A percentile compares a stretch with the other conserved stretches of the same genome.
Evolutionary conservation across 2,329 filamentous ascomycete genomes (phyloP).

Genomic region (Botrytis fragariae): DNA sequence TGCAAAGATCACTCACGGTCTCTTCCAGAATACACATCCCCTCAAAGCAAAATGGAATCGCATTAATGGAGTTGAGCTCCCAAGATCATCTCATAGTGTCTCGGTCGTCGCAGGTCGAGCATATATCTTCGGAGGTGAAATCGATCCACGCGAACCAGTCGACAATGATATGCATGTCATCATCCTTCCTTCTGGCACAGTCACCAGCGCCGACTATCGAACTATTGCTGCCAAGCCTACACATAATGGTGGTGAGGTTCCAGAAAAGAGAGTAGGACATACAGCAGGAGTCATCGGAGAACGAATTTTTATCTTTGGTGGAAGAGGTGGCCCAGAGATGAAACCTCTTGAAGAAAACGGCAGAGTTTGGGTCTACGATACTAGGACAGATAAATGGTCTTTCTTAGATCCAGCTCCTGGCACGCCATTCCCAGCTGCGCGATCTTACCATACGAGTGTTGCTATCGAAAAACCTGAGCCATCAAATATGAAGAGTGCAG

Average conservation of each 20-base stretch:
- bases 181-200: constrained; percentile 56
- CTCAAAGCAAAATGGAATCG: constrained; percentile 61
- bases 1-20: constrained; percentile 28
- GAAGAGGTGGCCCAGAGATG: constrained; percentile 68
- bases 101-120: constrained; percentile 57
- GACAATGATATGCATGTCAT: constrained; percentile 72
- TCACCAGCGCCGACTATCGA: constrained; percentile 57
- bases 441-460: constrained; percentile 68
- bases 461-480: constrained; percentile 52
- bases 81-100: constrained; percentile 72
- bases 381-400: constrained; percentile 61
- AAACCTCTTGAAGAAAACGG: constrained; percentile 71
- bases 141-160: constrained; percentile 61
- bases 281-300: constrained; percentile 66
- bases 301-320: constrained; percentile 78
- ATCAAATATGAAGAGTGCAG: constrained; percentile 29
- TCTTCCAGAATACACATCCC: constrained; percentile 34
- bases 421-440: constrained; percentile 56
- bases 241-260: constrained; percentile 48
- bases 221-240: constrained; percentile 50
- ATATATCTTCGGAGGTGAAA: constrained; percentile 77
- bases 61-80: constrained; percentile 53
- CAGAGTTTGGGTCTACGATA: constrained; percentile 73
- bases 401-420: constrained; percentile 55
- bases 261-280: constrained; percentile 69